Base-by-base conservation (phyloP, 495 filamentous ascomycete species). In the Talaromyces stipitatus region DNA sequence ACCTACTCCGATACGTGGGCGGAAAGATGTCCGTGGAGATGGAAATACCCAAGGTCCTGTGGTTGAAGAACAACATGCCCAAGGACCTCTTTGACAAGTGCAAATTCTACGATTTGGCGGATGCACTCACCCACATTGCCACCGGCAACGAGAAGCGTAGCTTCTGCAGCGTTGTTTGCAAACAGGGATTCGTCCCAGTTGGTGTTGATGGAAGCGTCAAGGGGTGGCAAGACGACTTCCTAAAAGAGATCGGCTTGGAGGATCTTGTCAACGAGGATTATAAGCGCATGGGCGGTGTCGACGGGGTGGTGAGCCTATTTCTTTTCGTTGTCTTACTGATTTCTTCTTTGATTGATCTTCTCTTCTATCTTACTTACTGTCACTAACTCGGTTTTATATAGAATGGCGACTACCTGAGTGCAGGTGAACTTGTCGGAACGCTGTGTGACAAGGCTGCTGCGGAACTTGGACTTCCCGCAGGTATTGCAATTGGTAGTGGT, bases 1-100 rank as follows among this genome's bases (percentile, higher is more conserved):
- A 91, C 61, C 78, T 98, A n/a, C 81, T 98, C 32, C 85, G 89
- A 50, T 98, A 97, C 69, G 92, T 98, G 4, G 94, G 94, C 47
- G 92, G 94, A 36, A 92, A 83, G 62, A 97, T 98, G 94, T 95
- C 89, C 63, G 88, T 95, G 61, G 94, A 98, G 76, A 98, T 98
- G 94, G 94, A 98, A 67, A 91, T 97, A 24, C 94, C 94, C 23
- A 98, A 98, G 66, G 90, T 96, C 1, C 77, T 97, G 23, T 98
- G 94, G 94, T 75, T 98, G 62, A 97, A 97, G 78, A 94, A 95
- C 66, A 79, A 97, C 71, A 97, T 98, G 94, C 89, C 94, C n/a
- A 77, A 85, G 52, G 89, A 94, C 56, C 75, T 92, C 11, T 98
- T 96, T 66, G 83, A 84, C 48, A 83, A 86, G 55, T 96, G 92